Conservation (phyloP, 768 basidiomycete species). For the Suillus americanus region DNA sequence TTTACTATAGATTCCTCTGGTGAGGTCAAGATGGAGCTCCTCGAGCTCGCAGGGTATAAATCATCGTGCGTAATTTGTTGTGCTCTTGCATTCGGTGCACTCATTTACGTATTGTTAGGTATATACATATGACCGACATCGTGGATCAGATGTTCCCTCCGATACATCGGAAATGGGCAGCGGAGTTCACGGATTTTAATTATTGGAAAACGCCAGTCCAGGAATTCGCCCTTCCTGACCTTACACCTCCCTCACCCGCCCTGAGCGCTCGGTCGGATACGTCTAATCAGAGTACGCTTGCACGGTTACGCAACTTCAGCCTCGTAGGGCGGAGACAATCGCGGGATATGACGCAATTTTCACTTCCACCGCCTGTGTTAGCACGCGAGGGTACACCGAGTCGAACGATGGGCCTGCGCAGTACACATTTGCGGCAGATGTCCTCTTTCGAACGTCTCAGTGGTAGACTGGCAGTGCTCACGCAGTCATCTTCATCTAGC, state of each 20-base stretch:
- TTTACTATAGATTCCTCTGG: conserved; percentile 96
- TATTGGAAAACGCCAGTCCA: conserved; percentile 87
- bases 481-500: conserved; percentile 39
- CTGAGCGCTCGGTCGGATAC: conserved; percentile 92
- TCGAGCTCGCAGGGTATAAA: conserved; percentile 97
- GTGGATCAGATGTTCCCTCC: conserved; percentile 99
- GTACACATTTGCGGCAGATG: conserved; percentile 61
- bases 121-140: conserved; percentile 99
- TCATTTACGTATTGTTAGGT: conserved; percentile 44
- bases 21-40: conserved; percentile 94
- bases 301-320: conserved; percentile 76
- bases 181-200: conserved; percentile 96
- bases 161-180: conserved; percentile 82
- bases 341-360: conserved; percentile 23
- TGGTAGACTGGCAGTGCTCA: conserved; percentile 53
- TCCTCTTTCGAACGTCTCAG: conserved; percentile 75
- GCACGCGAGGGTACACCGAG: conserved; percentile 16
- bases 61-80: conserved; percentile 64
- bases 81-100: background rate
- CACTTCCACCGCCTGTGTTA: conserved; percentile 33
- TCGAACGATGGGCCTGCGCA: conserved; percentile 31
- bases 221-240: conserved; percentile 76
- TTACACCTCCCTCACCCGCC: conserved; percentile 87
- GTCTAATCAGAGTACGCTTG: conserved; percentile 69
- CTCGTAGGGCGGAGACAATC: conserved; percentile 54